Conservation (phyloP, 2,329 filamentous ascomycete species). For the Pseudocercospora pini-densiflorae region DNA sequence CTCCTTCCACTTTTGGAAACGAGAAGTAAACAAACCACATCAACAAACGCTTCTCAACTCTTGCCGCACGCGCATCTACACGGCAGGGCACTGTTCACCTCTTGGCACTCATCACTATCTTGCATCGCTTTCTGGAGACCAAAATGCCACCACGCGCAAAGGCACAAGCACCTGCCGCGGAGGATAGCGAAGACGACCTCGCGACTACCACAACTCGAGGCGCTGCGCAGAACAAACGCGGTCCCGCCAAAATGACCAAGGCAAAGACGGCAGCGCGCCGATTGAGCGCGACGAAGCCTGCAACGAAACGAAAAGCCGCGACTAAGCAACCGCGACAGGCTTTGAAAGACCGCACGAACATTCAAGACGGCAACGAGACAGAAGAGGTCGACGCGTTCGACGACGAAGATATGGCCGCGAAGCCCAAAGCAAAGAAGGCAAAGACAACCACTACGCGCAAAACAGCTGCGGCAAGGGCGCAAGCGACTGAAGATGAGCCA, state of each 20-base stretch:
- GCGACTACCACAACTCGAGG: conserved; percentile 24
- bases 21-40: neutral
- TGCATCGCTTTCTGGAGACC: neutral
- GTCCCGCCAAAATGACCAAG: conserved; percentile 39
- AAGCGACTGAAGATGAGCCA: conserved; percentile 23
- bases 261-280: conserved; percentile 43
- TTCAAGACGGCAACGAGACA: conserved; percentile 42
- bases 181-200: conserved; percentile 30
- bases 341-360: conserved; percentile 46
- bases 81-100: neutral
- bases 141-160: conserved; percentile 27
- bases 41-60: neutral
- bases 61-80: neutral
- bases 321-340: conserved; percentile 45
- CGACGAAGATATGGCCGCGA: conserved; percentile 39
- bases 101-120: neutral
- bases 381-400: conserved; percentile 52
- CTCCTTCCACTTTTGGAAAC: neutral
- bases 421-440: conserved; percentile 39
- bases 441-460: conserved; percentile 37
- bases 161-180: conserved; percentile 19
- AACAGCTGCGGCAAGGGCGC: conserved; percentile 13
- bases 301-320: conserved; percentile 46
- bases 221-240: conserved; percentile 28
- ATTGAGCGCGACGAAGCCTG: conserved; percentile 41